Percentiles rank a stretch among this genome's conserved stretches.
Evolutionary conservation across 2,329 filamentous ascomycete genomes (phyloP).

Genomic region (Colletotrichum musicola): DNA sequence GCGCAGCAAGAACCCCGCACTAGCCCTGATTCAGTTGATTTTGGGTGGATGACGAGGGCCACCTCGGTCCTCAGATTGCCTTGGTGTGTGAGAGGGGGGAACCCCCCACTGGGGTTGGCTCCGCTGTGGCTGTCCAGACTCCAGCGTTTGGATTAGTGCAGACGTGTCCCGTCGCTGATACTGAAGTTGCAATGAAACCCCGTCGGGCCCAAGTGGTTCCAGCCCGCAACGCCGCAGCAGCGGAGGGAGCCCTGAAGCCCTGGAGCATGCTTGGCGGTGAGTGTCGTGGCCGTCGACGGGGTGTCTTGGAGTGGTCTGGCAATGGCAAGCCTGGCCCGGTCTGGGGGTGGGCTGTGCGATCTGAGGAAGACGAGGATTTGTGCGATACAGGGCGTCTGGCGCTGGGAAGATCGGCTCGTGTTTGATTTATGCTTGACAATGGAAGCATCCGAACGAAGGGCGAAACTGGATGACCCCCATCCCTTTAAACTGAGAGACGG

Average conservation of each 20-base stretch:
- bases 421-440: slow-evolving; percentile 36
- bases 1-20: slow-evolving; percentile 39
- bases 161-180: slow-evolving; percentile 30
- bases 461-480: slow-evolving; percentile 26
- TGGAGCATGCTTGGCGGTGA: slow-evolving; percentile 33
- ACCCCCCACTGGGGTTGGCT: slow-evolving; percentile 19
- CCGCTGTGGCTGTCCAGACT: slow-evolving; percentile 1
- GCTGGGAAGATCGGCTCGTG: slow-evolving; percentile 26
- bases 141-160: slow-evolving; percentile 3
- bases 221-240: slow-evolving; percentile 17
- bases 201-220: slow-evolving; percentile 29
- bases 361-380: slow-evolving; percentile 13
- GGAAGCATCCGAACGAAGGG: slow-evolving; percentile 32
- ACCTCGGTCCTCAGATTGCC: too few species aligned
- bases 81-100: not conserved
- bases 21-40: slow-evolving; percentile 37
- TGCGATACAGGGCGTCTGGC: not conserved
- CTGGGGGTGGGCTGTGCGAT: slow-evolving; percentile 21
- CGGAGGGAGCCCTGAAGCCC: not conserved
- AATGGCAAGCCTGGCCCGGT: slow-evolving; percentile 27
- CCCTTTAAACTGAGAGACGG: slow-evolving; percentile 27
- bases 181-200: slow-evolving; percentile 30
- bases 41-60: not conserved
- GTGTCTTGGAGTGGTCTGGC: slow-evolving; percentile 25
- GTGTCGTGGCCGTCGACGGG: not conserved